phyloP scores from a whole-genome alignment of 2,329 filamentous ascomycete species.

The Aspergillus brunneoviolaceus region DNA sequence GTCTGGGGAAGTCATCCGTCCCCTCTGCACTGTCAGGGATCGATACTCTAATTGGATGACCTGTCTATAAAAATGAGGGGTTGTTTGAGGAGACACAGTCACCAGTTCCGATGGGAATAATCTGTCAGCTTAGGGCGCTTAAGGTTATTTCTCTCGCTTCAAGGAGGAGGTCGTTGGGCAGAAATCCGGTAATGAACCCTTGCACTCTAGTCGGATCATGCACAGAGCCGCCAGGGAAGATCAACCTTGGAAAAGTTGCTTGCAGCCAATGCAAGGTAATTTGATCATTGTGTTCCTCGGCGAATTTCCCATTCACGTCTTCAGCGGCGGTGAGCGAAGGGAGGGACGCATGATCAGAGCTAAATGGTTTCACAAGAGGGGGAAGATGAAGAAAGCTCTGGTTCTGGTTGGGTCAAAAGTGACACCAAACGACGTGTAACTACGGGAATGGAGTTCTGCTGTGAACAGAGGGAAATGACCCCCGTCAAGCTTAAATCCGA shows the following conservation, averaged over 20 bases:
- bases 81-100: background rate
- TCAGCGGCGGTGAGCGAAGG: background rate
- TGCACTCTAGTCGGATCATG: constrained; percentile 5
- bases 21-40: no score
- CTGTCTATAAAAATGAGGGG: background rate
- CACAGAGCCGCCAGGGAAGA: background rate
- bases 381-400: no score
- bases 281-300: background rate
- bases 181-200: background rate
- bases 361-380: background rate
- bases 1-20: background rate
- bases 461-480: background rate
- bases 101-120: background rate
- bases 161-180: background rate
- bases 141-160: background rate
- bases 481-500: constrained; percentile 1
- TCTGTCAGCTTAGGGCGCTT: background rate
- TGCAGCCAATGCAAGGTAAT: background rate
- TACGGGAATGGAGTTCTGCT: background rate
- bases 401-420: background rate
- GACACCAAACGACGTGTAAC: background rate
- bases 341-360: background rate
- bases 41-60: background rate
- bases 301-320: constrained; percentile 7
- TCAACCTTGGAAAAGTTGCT: background rate